Conservation (phyloP, 75 land plant genomes). For the Cupressus sempervirens region DNA sequence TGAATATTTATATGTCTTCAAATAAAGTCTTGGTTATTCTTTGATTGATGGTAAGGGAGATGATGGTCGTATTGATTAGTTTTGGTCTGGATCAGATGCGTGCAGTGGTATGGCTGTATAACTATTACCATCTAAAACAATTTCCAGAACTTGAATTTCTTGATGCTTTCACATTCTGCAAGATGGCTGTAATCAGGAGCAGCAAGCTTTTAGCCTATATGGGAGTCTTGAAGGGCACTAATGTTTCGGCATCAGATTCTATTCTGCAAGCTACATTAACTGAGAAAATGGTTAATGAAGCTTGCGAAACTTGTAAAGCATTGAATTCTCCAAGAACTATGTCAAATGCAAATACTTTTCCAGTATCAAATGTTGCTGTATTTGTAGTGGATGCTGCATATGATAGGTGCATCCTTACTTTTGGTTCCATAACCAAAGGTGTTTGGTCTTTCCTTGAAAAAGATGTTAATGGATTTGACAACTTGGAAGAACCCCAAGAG, state of each 20-base stretch:
- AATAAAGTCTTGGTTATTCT: too few relatives aligned
- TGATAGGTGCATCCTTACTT: slow-evolving; percentile 34
- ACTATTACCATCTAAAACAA: slow-evolving; percentile 48
- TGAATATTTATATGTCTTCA: too few relatives aligned
- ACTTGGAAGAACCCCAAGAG: slow-evolving; percentile 8
- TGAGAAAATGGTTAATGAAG: slow-evolving; percentile 45
- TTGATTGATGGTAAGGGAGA: too few relatives aligned
- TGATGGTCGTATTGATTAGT: too few relatives aligned
- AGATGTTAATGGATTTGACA: slow-evolving; percentile 16
- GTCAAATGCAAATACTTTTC: slow-evolving; percentile 27
- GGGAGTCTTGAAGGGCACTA: slow-evolving; percentile 19
- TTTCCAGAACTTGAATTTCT: slow-evolving; percentile 34
- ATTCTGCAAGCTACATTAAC: slow-evolving; percentile 22
- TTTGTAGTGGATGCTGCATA: slow-evolving; percentile 34
- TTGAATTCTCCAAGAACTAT: slow-evolving; percentile 33
- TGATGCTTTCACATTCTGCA: slow-evolving; percentile 33
- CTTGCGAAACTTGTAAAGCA: slow-evolving; percentile 34
- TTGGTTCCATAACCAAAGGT: slow-evolving; percentile 27
- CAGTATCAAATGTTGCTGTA: slow-evolving; percentile 40
- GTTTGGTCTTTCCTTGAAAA: slow-evolving; percentile 56
- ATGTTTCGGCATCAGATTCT: slow-evolving; percentile 5
- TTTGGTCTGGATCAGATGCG: slow-evolving; percentile 28
- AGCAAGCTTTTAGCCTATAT: slow-evolving; percentile 25
- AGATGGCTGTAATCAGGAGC: slow-evolving; percentile 27
- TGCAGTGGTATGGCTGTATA: slow-evolving; percentile 52